phyloP scores from a whole-genome alignment of 2,329 filamentous ascomycete genomes.

The Paramyrothecium roridum region DNA sequence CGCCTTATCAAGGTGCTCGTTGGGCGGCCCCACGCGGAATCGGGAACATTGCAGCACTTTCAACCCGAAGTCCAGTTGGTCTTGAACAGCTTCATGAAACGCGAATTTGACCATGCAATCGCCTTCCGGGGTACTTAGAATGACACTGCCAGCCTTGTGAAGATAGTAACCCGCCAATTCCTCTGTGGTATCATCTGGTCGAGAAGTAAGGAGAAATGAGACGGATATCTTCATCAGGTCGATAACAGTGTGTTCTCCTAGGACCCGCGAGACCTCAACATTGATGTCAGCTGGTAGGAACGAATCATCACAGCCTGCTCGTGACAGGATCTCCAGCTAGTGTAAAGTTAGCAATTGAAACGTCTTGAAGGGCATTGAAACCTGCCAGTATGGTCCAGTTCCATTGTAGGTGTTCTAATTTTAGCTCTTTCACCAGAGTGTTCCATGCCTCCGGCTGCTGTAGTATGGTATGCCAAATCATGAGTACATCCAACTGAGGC shows the following conservation, averaged over 20 bases:
- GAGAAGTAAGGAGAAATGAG: too few relatives aligned
- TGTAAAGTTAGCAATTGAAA: too few relatives aligned
- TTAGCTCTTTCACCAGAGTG: background rate
- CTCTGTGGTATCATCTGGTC: too few relatives aligned
- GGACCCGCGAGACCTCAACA: too few relatives aligned
- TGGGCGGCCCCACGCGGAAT: constrained; percentile 11
- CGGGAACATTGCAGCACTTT: constrained; percentile 9
- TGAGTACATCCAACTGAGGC: constrained; percentile 10
- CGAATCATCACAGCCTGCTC: too few relatives aligned
- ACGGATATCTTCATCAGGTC: too few relatives aligned
- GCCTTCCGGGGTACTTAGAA: background rate
- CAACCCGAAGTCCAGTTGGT: constrained; percentile 9
- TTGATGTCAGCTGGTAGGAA: too few relatives aligned
- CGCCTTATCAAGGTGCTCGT: constrained; percentile 1
- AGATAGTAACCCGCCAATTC: background rate
- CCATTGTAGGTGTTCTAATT: constrained; percentile 5
- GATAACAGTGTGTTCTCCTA: too few relatives aligned
- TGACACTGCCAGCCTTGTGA: background rate
- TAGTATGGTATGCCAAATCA: constrained; percentile 12
- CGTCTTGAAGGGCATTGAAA: too few relatives aligned
- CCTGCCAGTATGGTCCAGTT: background rate
- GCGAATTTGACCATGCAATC: constrained; percentile 3
- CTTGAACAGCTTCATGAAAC: constrained; percentile 8
- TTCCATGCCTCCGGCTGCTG: constrained; percentile 4
- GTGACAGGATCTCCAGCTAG: too few relatives aligned